These are phyloP conservation scores for Ustilago hordei DNA, from an alignment of 1,284 basidiomycete species.

Conservation along the genomic window DNA sequence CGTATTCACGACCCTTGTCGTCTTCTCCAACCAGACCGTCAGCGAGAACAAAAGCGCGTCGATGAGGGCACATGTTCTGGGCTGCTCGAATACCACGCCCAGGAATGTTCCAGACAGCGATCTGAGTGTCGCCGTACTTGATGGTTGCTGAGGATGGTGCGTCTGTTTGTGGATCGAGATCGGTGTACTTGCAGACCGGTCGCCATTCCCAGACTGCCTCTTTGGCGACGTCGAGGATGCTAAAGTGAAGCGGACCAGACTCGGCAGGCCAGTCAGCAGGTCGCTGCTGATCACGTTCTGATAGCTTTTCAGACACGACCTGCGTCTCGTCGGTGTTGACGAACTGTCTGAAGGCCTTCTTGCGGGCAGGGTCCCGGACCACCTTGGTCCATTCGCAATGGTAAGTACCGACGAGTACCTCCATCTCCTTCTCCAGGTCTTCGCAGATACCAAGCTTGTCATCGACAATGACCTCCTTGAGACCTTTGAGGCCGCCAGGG, in stretches of 20 bases:
- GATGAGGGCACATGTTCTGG: slow-evolving; percentile 78
- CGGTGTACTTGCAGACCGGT: slow-evolving; percentile 73
- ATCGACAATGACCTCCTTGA: slow-evolving; percentile 78
- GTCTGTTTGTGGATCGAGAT: slow-evolving; percentile 74
- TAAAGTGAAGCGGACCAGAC: slow-evolving; percentile 73
- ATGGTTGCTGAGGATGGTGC: slow-evolving; percentile 75
- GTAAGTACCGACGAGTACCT: slow-evolving; percentile 76
- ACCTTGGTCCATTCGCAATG: slow-evolving; percentile 80
- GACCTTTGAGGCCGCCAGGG: slow-evolving; percentile 78
- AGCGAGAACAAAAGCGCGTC: slow-evolving; percentile 79
- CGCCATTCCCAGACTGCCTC: slow-evolving; percentile 77
- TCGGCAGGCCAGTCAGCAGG: slow-evolving; percentile 80
- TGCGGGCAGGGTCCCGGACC: slow-evolving; percentile 74
- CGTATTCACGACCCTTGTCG: slow-evolving; percentile 55
- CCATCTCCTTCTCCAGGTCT: slow-evolving; percentile 80
- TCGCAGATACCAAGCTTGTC: slow-evolving; percentile 81
- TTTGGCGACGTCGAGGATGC: slow-evolving; percentile 71
- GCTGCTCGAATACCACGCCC: slow-evolving; percentile 76
- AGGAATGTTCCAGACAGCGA: slow-evolving; percentile 78
- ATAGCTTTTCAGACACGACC: slow-evolving; percentile 74
- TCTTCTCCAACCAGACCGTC: slow-evolving; percentile 74
- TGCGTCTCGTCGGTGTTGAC: slow-evolving; percentile 77
- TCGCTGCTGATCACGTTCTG: slow-evolving; percentile 77
- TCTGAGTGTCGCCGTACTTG: slow-evolving; percentile 79
- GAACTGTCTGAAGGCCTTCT: slow-evolving; percentile 78